Evolutionary conservation across 148 eudicot species (phyloP).

Genomic region (Spergularia marina): DNA sequence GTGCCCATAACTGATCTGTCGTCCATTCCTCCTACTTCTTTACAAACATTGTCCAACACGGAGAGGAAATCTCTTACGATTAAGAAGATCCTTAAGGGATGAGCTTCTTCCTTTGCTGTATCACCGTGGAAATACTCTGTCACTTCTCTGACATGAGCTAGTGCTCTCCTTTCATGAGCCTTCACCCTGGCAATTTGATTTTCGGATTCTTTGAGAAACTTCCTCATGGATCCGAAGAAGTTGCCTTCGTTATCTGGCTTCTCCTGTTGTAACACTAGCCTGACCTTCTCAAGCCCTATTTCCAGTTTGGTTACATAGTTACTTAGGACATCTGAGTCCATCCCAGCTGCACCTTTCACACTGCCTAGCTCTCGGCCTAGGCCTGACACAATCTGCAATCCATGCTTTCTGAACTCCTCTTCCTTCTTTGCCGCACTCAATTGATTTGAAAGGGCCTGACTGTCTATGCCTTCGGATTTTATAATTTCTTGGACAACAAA

Average conservation of each 20-base stretch:
- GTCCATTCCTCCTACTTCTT: constrained; percentile 69
- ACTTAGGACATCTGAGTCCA: constrained; percentile 86
- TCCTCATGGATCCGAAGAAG: constrained; percentile 56
- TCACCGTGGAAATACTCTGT: constrained; percentile 54
- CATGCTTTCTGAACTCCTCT: constrained; percentile 74
- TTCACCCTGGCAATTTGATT: constrained; percentile 36
- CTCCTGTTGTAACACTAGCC: constrained; percentile 50
- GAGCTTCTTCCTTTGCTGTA: constrained; percentile 58
- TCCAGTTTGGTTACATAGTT: constrained; percentile 85
- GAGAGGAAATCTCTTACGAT: constrained; percentile 61
- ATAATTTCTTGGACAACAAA: constrained; percentile 98
- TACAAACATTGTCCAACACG: constrained; percentile 59
- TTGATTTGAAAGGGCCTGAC: constrained; percentile 33
- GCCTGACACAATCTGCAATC: constrained; percentile 71
- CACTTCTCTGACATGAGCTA: constrained; percentile 45
- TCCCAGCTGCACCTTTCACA: constrained; percentile 83
- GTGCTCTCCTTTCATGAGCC: constrained; percentile 48
- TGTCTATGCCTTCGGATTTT: constrained; percentile 63
- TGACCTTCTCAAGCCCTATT: constrained; percentile 75
- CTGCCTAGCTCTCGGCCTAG: constrained; percentile 73
- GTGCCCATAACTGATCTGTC: constrained; percentile 64
- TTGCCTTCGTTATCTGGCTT: constrained; percentile 56
- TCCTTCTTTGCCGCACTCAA: constrained; percentile 48
- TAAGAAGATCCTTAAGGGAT: constrained; percentile 57
- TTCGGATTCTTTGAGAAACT: constrained; percentile 37